Percentiles rank a stretch among this genome's conserved stretches.
These are phyloP conservation scores for Obba rivulosa DNA, from an alignment of 768 basidiomycete genomes.

Conservation along the genomic window DNA sequence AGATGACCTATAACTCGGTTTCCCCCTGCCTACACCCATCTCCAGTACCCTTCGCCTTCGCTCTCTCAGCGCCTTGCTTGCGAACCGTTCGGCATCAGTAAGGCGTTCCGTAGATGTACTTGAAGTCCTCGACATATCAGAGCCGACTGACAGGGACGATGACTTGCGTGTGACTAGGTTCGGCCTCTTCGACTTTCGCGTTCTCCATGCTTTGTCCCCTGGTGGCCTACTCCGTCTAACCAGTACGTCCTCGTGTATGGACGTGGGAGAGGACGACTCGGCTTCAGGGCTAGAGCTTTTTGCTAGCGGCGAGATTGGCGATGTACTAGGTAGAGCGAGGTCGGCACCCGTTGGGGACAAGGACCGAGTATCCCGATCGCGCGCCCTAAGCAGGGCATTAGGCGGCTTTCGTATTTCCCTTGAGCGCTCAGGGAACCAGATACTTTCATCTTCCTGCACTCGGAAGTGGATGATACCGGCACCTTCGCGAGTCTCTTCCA, in stretches of 20 bases:
- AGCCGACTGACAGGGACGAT: conserved; percentile 15
- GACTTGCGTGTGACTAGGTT: conserved; percentile 7
- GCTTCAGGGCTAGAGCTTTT: background rate
- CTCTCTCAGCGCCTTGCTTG: conserved; percentile 16
- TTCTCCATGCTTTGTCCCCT: conserved; percentile 1
- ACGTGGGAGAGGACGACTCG: background rate
- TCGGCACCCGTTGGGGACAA: background rate
- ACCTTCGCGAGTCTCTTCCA: conserved; percentile 2
- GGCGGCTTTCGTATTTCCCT: conserved; percentile 2
- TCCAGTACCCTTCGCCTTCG: conserved; percentile 15
- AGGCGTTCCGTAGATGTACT: conserved; percentile 15
- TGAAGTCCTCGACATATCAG: conserved; percentile 20
- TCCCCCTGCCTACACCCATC: conserved; percentile 5
- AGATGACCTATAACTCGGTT: no score
- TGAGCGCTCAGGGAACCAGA: conserved; percentile 5
- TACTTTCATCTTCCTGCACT: background rate
- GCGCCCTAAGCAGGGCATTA: background rate
- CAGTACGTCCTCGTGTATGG: background rate
- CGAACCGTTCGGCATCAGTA: conserved; percentile 22
- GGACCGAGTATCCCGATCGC: background rate
- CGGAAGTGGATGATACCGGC: conserved; percentile 3
- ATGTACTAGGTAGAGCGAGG: background rate
- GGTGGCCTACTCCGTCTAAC: background rate
- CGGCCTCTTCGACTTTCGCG: conserved; percentile 3
- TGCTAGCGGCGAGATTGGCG: background rate